A percentile compares a stretch with the other conserved stretches of the same genome.
Conservation (phyloP, 2,329 filamentous ascomycete species). For the Penicillium sp. region DNA sequence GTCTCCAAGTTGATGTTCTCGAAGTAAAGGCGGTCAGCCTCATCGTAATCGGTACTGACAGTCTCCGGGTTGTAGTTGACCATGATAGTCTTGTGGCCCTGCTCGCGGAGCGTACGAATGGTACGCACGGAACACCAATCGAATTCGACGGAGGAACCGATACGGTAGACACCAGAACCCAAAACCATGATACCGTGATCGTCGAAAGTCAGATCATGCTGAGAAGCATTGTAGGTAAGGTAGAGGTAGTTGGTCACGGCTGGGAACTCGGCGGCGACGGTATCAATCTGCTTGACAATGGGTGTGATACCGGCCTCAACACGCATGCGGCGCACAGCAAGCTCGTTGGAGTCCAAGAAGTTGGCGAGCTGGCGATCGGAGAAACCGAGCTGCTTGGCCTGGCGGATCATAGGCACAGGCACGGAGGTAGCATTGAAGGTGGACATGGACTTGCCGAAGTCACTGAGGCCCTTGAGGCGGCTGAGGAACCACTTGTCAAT, state of each 20-base stretch:
- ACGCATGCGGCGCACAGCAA: slow-evolving; percentile 79
- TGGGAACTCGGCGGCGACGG: slow-evolving; percentile 94
- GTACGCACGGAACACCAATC: slow-evolving; percentile 98
- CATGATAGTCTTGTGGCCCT: slow-evolving; percentile 93
- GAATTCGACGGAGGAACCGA: slow-evolving; percentile 96
- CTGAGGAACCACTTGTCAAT: slow-evolving; percentile 98
- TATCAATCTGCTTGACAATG: slow-evolving; percentile 97
- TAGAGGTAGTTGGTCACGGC: slow-evolving; percentile 95
- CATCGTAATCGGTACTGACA: slow-evolving; percentile 86
- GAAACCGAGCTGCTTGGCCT: slow-evolving; percentile 93
- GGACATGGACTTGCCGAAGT: slow-evolving; percentile 80
- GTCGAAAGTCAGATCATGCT: slow-evolving; percentile 79
- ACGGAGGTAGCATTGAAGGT: slow-evolving; percentile 66
- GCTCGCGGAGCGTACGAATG: slow-evolving; percentile 81
- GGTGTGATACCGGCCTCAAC: slow-evolving; percentile 84
- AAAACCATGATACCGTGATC: slow-evolving; percentile 96
- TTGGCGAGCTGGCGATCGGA: slow-evolving; percentile 89
- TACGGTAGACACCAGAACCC: slow-evolving; percentile 93
- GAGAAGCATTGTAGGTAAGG: slow-evolving; percentile 87
- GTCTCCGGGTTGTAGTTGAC: slow-evolving; percentile 93
- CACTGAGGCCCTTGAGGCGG: slow-evolving; percentile 84
- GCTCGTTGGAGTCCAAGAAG: slow-evolving; percentile 92
- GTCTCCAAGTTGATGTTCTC: slow-evolving; percentile 92
- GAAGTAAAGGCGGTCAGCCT: slow-evolving; percentile 92
- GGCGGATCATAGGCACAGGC: slow-evolving; percentile 65